phyloP scores from a whole-genome alignment of 2,329 filamentous ascomycete genomes.

The Arthrobotrys pseudoclavata region DNA sequence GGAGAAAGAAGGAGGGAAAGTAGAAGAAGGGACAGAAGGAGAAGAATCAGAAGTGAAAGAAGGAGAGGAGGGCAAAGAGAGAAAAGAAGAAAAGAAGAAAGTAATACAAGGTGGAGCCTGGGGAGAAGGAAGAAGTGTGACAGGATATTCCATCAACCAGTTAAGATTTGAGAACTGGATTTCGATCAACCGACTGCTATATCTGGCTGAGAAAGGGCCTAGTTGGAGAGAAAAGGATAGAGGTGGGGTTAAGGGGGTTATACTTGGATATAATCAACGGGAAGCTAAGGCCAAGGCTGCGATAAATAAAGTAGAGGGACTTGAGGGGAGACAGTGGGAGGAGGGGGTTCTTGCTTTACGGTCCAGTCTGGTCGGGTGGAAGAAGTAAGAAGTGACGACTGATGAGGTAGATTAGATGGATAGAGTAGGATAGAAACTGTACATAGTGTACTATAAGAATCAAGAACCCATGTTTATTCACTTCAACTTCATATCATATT shows the following conservation, averaged over 20 bases:
- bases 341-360: background rate
- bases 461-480: background rate
- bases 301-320: constrained; percentile 17
- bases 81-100: background rate
- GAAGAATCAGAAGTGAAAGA: background rate
- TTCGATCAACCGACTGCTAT: constrained; percentile 68
- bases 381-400: no score
- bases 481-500: no score
- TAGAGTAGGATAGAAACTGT: constrained; percentile 1
- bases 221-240: constrained; percentile 5
- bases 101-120: constrained; percentile 3
- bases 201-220: constrained; percentile 64
- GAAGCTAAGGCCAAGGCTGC: constrained; percentile 1
- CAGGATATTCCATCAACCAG: constrained; percentile 67
- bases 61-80: background rate
- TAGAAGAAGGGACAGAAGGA: background rate
- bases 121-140: constrained; percentile 60
- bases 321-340: constrained; percentile 37
- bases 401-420: background rate
- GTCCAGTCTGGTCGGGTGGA: background rate
- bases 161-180: constrained; percentile 71
- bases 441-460: constrained; percentile 4
- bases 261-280: background rate
- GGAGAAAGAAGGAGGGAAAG: background rate
- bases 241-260: constrained; percentile 20